Conservation (phyloP, 306 rosid genomes). For the Acacia melanoxylon region DNA sequence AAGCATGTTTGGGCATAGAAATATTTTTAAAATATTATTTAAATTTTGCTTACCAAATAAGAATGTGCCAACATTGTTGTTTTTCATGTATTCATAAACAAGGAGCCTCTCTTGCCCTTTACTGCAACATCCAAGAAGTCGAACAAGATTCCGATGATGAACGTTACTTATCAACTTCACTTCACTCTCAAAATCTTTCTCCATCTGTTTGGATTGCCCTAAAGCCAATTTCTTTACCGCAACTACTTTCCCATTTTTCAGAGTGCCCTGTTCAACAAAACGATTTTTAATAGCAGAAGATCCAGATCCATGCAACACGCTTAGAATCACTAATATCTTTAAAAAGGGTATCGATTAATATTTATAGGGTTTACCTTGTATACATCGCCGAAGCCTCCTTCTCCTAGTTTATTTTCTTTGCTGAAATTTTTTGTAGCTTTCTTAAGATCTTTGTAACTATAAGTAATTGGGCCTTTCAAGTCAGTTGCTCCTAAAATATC, state of each 20-base stretch:
- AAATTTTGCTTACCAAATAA: background rate
- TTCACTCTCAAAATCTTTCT: background rate
- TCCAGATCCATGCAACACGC: background rate
- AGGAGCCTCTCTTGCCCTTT: background rate
- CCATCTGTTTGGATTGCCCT: background rate
- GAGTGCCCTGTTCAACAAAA: background rate
- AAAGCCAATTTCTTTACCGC: background rate
- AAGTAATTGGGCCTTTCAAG: constrained; percentile 2
- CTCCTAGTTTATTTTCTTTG: constrained; percentile 8
- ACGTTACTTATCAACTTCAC: background rate
- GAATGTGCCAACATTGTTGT: background rate
- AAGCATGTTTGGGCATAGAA: background rate
- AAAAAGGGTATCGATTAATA: background rate
- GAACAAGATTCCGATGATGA: constrained; percentile 7
- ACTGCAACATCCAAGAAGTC: constrained; percentile 3
- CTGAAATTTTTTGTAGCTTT: constrained; percentile 4
- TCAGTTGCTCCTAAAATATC: constrained; percentile 34
- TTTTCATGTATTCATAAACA: constrained; percentile 2
- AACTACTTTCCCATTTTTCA: background rate
- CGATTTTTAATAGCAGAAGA: background rate
- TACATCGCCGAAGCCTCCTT: constrained; percentile 14
- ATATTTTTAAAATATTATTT: background rate
- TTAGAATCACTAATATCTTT: background rate
- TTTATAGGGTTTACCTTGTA: constrained; percentile 34
- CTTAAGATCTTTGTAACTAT: background rate